Evolutionary conservation across 768 basidiomycete genomes (phyloP), one percentile per base, ranked within the genome.

Genomic region (Boletus subcaerulescens): DNA sequence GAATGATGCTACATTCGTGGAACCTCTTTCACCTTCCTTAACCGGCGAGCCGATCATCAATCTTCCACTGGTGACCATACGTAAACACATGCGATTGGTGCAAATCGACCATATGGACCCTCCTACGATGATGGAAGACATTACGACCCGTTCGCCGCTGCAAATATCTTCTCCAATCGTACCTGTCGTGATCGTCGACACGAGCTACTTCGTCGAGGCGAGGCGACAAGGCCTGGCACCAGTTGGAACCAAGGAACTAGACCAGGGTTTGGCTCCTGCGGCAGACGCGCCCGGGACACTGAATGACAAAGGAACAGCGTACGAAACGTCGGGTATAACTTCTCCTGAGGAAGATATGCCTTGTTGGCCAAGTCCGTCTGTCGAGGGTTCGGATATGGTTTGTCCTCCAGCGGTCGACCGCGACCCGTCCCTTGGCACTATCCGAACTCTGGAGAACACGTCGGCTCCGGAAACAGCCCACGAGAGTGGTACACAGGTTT

Each of bases 91-190:
- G 2, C 40, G 2, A 39, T 12, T 22, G 13, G 26, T 45, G 13
- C 48, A 51, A 24, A 26, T 31, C 17, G 39, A 10, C 13, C n/a
- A 24, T 3, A 32, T 49, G 38, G 0, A 40, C 31, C 20, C 45
- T 5, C 15, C 18, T 18, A 22, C 35, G n/a, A 45, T 15, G 26
- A 39, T 45, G n/a, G 58, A 64, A 39, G 50, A 57, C 15, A 5
- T 55, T 15, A 48, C 29, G 20, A 63, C 62, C 18, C n/a, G 59
- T 10, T 63, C 58, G 7, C 62, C 62, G 4, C 26, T 41, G 49
- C 50, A 54, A 44, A 29, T 52, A 22, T 15, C 36, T 38, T 54
- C 35, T 4, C 50, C 55, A 2, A 20, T 11, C 18, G 15, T 13
- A n/a, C 53, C 62, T 50, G 39, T 15, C 20, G 55, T 58, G 31